Percentiles rank a stretch among this genome's conserved stretches.
phyloP scores from a whole-genome alignment of 148 eudicot species.

The Rheum nobile region DNA sequence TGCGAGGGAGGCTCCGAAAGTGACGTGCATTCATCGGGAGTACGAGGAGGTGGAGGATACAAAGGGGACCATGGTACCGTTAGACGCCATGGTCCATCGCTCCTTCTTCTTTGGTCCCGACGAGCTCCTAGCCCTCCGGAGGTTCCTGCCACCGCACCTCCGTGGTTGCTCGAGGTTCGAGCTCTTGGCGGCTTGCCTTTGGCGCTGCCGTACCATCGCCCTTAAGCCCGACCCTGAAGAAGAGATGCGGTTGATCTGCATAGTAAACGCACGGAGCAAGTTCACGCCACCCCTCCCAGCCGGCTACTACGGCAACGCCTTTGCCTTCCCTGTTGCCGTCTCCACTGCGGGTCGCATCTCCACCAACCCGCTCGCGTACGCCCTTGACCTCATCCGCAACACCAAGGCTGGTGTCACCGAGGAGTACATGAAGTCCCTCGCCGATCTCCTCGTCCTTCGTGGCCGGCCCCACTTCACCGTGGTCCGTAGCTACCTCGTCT shows the following conservation, averaged over 20 bases:
- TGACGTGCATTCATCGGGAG: slow-evolving; percentile 7
- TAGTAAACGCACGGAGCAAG: slow-evolving; percentile 11
- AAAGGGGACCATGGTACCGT: background rate
- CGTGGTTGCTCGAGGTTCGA: slow-evolving; percentile 15
- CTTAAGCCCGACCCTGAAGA: slow-evolving; percentile 8
- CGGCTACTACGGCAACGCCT: slow-evolving; percentile 25
- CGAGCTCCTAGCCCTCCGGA: slow-evolving; percentile 5
- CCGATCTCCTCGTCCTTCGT: slow-evolving; percentile 12
- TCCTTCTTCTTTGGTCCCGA: slow-evolving; percentile 12
- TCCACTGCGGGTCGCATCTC: slow-evolving; percentile 13
- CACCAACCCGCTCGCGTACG: slow-evolving; percentile 13
- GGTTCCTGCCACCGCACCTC: background rate
- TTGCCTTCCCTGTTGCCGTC: slow-evolving; percentile 2
- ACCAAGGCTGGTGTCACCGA: slow-evolving; percentile 15
- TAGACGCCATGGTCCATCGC: background rate
- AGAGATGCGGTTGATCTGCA: slow-evolving; percentile 9
- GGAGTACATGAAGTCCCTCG: slow-evolving; percentile 16
- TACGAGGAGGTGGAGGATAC: slow-evolving; percentile 5
- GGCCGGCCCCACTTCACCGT: slow-evolving; percentile 6
- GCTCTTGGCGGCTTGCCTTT: slow-evolving; percentile 17
- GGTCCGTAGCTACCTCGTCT: slow-evolving; percentile 11
- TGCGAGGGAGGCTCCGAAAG: slow-evolving; percentile 1
- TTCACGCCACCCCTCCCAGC: slow-evolving; percentile 9
- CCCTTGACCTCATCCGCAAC: slow-evolving; percentile 15
- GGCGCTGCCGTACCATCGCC: slow-evolving; percentile 25